These are phyloP conservation scores for Mycena polygramma DNA, from an alignment of 768 basidiomycete genomes.

Conservation along the genomic window DNA sequence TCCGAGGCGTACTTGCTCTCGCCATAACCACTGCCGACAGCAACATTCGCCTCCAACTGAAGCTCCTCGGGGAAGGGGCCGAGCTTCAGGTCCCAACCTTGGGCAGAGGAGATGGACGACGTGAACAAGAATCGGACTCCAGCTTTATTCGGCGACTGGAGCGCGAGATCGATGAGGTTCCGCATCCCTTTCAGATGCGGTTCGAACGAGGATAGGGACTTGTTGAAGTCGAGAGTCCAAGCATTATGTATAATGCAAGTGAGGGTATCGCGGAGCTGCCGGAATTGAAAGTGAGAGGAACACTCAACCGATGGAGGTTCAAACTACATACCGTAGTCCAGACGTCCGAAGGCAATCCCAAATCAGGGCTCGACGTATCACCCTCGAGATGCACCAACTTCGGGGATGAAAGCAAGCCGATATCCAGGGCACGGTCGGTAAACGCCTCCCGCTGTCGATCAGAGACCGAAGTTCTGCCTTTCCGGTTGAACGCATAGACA, in stretches of 20 bases:
- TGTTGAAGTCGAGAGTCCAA: conserved; percentile 65
- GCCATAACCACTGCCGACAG: conserved; percentile 47
- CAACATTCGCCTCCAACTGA: conserved; percentile 43
- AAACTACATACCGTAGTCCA: conserved; percentile 40
- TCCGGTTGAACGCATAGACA: conserved; percentile 52
- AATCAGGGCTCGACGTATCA: conserved; percentile 37
- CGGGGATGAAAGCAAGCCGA: conserved; percentile 9
- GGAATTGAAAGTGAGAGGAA: neutral
- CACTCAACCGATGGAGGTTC: no score
- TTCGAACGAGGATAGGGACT: conserved; percentile 59
- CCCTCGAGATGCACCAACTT: conserved; percentile 47
- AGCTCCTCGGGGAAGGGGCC: conserved; percentile 53
- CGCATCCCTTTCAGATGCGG: conserved; percentile 56
- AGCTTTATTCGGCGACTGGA: conserved; percentile 33
- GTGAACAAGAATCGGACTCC: conserved; percentile 54
- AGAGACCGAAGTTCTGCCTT: neutral
- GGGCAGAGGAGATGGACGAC: conserved; percentile 51
- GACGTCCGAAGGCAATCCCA: conserved; percentile 40
- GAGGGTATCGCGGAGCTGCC: conserved; percentile 42
- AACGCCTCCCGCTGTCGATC: conserved; percentile 28
- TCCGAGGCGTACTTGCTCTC: conserved; percentile 53
- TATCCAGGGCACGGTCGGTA: conserved; percentile 26
- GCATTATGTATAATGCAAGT: conserved; percentile 55
- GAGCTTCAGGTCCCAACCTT: conserved; percentile 40
- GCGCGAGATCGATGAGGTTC: conserved; percentile 56